Evolutionary conservation across 2,329 filamentous ascomycete species (phyloP), one percentile per base, ranked within the genome.

Genomic region (Emergomyces pasteurianus): DNA sequence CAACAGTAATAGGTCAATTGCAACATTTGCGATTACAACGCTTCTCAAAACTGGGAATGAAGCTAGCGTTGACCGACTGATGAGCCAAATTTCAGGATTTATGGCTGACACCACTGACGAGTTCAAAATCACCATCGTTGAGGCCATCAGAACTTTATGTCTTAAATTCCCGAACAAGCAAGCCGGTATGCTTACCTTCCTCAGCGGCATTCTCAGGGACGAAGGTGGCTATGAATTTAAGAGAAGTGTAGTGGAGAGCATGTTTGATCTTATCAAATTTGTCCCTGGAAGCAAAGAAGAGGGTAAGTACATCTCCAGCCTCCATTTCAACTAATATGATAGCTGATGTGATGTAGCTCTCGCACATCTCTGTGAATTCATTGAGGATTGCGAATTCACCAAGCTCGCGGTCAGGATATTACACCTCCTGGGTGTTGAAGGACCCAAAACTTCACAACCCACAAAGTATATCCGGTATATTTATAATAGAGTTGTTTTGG

Each of bases 121-220:
- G 75, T 99, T 99, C 82, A 99, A 97, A 81, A 96, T 99, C 67
- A 99, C 94, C n/a, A 96, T 99, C 70, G 92, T 99, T 50, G 94
- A 99, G 75, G 94, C 94, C 49, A 96, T 99, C 71, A 88, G 94
- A 63, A 97, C 94, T 3, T 79, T 99, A 47, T 97, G 92, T 74
- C 81, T 99, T 68, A 99, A 99, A 78, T 99, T 99, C 79, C 94
- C 94, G 40, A 92, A 85, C 78, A 99, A 99, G 79, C 94, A 99
- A 77, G 92, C 92, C 54, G 92, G 91, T 64, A 97, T 99, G 92
- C 86, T 99, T 58, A 86, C 90, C 58, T 99, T 99, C 84, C 83
- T 99, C 55, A 96, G 92, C 70, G 90, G 92, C n/a, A 96, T 97
- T 62, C 80, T 99, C 58, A 86, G 94, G 34, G 94, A 99, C 68